Evolutionary conservation across 768 basidiomycete species (phyloP), one percentile per base, ranked within the genome.

Genomic region (Pleurotus cornucopiae): DNA sequence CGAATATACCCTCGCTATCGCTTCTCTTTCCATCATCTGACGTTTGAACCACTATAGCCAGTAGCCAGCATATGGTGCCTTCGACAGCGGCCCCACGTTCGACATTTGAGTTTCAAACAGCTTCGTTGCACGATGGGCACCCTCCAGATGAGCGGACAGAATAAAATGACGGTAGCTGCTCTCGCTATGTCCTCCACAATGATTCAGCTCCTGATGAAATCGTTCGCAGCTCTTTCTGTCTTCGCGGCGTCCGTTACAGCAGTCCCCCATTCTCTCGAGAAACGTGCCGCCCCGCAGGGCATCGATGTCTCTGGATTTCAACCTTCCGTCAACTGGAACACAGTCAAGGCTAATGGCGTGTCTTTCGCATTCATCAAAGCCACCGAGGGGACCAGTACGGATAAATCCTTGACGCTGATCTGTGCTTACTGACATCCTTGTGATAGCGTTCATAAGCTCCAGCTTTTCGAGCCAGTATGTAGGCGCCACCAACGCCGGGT

Each of bases 341-440:
- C 73, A 2, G 79, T 84, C 58, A 74, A 69, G 57, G 64, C 73
- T 7, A 79, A 80, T 58, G 84, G 81, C 3, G 66, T 84, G 25
- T 57, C 70, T 11, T 87, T 84, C 60, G 81, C 70, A 2, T 86
- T 76, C 63, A 85, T 87, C 75, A 87, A 86, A 64, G 85, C 84
- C 9, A 87, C 84, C 1, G 84, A 87, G 64, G 79, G 79, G 6
- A 82, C 73, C n/a, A 63, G 82, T 83, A 49, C 56, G 71, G 60
- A 5, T 44, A 11, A 3, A 30, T 46, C 20, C 46, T 46, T 38
- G 6, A 23, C 25, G 38, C 16, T 16, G 7, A 14, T 18, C n/a
- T 49, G 7, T 14, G 2, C 6, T 11, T 38, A 43, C 12, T 21
- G 34, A 21, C 3, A 13, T 54, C 48, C 4, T 18, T 38, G 23